Evolutionary conservation across 1,139 yeast genomes (phyloP).

Genomic region (Pichia kudriavzevii): DNA sequence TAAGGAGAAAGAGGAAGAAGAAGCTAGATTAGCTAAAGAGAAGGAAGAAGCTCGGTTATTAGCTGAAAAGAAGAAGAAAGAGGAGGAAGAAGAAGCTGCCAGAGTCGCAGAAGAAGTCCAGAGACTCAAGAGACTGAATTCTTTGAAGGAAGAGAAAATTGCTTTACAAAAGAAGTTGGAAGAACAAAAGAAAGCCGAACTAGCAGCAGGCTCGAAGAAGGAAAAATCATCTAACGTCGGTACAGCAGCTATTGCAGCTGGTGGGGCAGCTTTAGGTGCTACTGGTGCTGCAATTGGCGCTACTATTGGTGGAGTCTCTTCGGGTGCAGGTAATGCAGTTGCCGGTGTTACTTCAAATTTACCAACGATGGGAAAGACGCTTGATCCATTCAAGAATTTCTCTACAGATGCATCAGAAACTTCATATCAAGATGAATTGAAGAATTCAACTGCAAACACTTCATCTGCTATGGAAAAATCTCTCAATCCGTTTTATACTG

Average conservation of each 20-base stretch:
- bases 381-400: too few relatives aligned
- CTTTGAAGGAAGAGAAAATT: constrained; percentile 12
- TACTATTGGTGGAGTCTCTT: constrained; percentile 5
- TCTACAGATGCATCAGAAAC: constrained; percentile 10
- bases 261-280: constrained; percentile 12
- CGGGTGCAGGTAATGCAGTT: constrained; percentile 8
- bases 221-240: constrained; percentile 15
- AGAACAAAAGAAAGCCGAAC: too few relatives aligned
- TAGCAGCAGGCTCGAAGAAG: too few relatives aligned
- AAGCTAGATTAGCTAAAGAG: constrained; percentile 11
- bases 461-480: constrained; percentile 12
- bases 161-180: constrained; percentile 13
- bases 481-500: constrained; percentile 15
- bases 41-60: constrained; percentile 13
- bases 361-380: too few relatives aligned
- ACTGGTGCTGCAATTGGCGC: constrained; percentile 10
- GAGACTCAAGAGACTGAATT: constrained; percentile 12
- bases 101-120: constrained; percentile 24
- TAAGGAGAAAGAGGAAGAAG: constrained; percentile 24
- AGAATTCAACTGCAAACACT: constrained; percentile 11
- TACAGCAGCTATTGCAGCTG: constrained; percentile 13
- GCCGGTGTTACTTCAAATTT: too few relatives aligned
- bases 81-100: constrained; percentile 22
- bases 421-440: constrained; percentile 7
- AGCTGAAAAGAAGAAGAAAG: constrained; percentile 13